Base-by-base conservation (phyloP, 2,329 filamentous ascomycete species). In the Curvularia hawaiiensis region DNA sequence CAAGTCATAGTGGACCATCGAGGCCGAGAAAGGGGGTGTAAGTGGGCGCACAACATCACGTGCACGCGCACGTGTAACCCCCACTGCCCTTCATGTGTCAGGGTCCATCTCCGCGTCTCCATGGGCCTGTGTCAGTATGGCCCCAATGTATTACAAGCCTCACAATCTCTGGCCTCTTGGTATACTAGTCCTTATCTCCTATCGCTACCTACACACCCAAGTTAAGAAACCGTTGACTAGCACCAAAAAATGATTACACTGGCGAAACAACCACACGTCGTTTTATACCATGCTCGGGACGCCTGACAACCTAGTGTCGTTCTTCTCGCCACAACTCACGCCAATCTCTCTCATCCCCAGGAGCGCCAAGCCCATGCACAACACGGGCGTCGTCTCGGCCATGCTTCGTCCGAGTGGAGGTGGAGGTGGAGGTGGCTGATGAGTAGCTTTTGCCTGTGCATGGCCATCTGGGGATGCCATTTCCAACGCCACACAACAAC, bases 41-140 rank as follows among this genome's bases (percentile, higher is more conserved):
- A 28, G 46, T 49, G 46, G 33, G 24, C 35, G 33, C 46, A 6
- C 22, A 39, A 20, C 16, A 22, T 49, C 46, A 49, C 46, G 46
- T 49, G 46, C 46, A 49, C 33, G 9, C 20, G 31, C 22, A 49
- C 46, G 33, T 49, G 31, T n/a, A 39, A 38, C 46, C 14, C 26
- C 46, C 46, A 49, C 46, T 39, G 46, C 33, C 18, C 26, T 28
- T 39, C 33, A 39, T 49, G 14, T 14, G 9, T 16, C 46, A 49
- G 46, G 46, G 46, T 49, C 46, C 33, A 38, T 26, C 46, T 38
- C 46, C 22, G 30, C 33, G 46, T 28, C 33, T 39, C n/a, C 31
- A 28, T 28, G 22, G 33, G 31, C 16, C 14, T 28, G 35, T 22
- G 46, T 49, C 46, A 33, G 46, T 38, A 24, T 48, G n/a, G 20